Evolutionary conservation across 345 rosid species (phyloP).

Genomic region (Brassica carinata): DNA sequence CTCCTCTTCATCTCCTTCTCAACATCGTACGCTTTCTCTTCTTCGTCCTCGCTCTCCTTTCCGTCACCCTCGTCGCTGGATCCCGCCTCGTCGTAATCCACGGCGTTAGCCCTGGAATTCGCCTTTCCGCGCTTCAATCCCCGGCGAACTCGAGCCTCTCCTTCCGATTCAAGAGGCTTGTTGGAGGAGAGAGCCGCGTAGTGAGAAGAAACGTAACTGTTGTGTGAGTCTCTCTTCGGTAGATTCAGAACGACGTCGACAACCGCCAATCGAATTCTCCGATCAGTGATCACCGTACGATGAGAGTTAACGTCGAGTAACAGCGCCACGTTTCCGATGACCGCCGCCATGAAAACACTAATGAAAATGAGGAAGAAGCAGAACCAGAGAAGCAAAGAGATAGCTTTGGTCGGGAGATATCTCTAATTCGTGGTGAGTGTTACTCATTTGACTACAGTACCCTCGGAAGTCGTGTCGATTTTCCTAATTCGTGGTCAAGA

Average conservation of each 20-base stretch:
- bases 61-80: constrained; percentile 62
- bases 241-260: constrained; percentile 55
- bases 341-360: constrained; percentile 59
- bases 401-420: constrained; percentile 39
- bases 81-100: constrained; percentile 64
- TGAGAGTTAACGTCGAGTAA: constrained; percentile 58
- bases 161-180: constrained; percentile 63
- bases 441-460: constrained; percentile 8
- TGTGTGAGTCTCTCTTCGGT: constrained; percentile 52
- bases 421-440: constrained; percentile 4
- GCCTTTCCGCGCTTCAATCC: constrained; percentile 57
- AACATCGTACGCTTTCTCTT: constrained; percentile 51
- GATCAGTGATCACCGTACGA: constrained; percentile 53
- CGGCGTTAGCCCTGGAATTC: constrained; percentile 68
- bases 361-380: constrained; percentile 15
- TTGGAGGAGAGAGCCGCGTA: constrained; percentile 35
- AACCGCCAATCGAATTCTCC: constrained; percentile 55
- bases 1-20: constrained; percentile 82
- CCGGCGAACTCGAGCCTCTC: constrained; percentile 51
- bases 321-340: constrained; percentile 67
- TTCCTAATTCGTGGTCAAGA: no score
- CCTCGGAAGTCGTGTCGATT: no score
- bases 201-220: constrained; percentile 30
- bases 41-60: constrained; percentile 52
- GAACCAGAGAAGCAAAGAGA: constrained; percentile 27